Base-by-base conservation (phyloP, 768 basidiomycete genomes). In the Podaxis sp. region DNA sequence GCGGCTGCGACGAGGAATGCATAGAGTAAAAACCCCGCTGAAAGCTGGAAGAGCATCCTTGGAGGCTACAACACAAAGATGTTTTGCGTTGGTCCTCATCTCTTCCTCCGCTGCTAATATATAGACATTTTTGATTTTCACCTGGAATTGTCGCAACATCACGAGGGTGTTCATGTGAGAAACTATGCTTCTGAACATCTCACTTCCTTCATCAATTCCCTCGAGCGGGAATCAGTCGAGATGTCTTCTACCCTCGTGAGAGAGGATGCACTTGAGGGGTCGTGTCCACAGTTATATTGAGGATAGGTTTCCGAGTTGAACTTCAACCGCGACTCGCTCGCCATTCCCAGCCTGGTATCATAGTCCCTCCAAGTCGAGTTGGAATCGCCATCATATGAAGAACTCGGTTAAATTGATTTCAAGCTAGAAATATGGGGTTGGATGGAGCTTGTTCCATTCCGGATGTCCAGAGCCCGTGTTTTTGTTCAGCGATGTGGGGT, bases 31-130 rank as follows among this genome's bases (percentile, higher is more conserved):
- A 71, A 55, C 23, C 55, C 62, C n/a, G 62, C 35, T 38, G 64
- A 53, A 16, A 68, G 40, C 40, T 10, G 59, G 55, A 61, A 59
- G 59, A 68, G 40, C 71, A 71, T 68, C 50, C 25, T 64, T 25
- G 32, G 9, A 32, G 2, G 32, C 32, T 51, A 11, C n/a, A 21
- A 38, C 18, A 18, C 35, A 36, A 21, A 48, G 47, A 25, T 21
- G 11, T 47, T 23, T n/a, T 23, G 53, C 44, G 21, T 40, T 7
- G 38, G 53, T 14, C 27, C 37, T 28, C 37, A 38, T 13, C 13
- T 9, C n/a, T 16, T 42, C n/a, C 44, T 35, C 23, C n/a, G 0
- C 18, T n/a, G 42, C 28, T 32, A 1, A 47, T 56, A 56, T 56
- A 46, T 32, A 32, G 32, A 25, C 28, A 16, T 6, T 18, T 42